Evolutionary conservation across 2,329 filamentous ascomycete species (phyloP).

Genomic region (Neofusicoccum ribis): DNA sequence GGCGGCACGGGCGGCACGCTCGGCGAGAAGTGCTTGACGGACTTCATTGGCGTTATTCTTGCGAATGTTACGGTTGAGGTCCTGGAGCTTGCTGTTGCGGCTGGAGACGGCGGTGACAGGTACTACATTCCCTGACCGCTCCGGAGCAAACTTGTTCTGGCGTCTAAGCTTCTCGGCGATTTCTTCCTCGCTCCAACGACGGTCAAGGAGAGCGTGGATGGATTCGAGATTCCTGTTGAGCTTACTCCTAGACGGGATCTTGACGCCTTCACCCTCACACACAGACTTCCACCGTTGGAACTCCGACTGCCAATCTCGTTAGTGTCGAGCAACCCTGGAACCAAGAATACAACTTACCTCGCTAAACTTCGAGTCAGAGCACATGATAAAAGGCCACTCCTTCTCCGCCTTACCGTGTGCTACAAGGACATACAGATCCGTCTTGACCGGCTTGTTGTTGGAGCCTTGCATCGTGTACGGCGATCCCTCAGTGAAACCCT

Average conservation of each 20-base stretch:
- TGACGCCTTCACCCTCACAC: slow-evolving; percentile 64
- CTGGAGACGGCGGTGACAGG: slow-evolving; percentile 50
- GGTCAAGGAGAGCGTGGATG: slow-evolving; percentile 76
- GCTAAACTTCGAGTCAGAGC: slow-evolving; percentile 83
- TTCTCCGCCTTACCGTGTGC: slow-evolving; percentile 81
- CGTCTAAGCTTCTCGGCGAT: slow-evolving; percentile 76
- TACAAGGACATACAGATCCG: slow-evolving; percentile 79
- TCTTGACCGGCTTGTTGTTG: slow-evolving; percentile 75
- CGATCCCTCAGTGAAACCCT: slow-evolving; percentile 75
- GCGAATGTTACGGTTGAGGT: slow-evolving; percentile 82
- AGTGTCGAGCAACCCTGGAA: slow-evolving; percentile 3
- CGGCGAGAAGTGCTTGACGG: slow-evolving; percentile 84
- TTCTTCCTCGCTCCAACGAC: slow-evolving; percentile 79
- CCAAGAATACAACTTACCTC: slow-evolving; percentile 56
- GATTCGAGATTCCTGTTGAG: slow-evolving; percentile 73
- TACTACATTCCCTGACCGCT: slow-evolving; percentile 67
- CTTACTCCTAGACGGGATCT: slow-evolving; percentile 70
- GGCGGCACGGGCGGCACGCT: slow-evolving; percentile 48
- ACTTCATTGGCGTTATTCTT: slow-evolving; percentile 83
- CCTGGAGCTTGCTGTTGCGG: slow-evolving; percentile 75
- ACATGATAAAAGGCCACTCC: slow-evolving; percentile 86
- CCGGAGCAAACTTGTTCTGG: slow-evolving; percentile 56
- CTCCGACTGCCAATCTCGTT: slow-evolving; percentile 58
- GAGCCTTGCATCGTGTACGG: slow-evolving; percentile 78
- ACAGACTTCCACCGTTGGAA: slow-evolving; percentile 78